Base-by-base conservation (phyloP, 1,284 basidiomycete species). In the Cryptococcus sp. region DNA sequence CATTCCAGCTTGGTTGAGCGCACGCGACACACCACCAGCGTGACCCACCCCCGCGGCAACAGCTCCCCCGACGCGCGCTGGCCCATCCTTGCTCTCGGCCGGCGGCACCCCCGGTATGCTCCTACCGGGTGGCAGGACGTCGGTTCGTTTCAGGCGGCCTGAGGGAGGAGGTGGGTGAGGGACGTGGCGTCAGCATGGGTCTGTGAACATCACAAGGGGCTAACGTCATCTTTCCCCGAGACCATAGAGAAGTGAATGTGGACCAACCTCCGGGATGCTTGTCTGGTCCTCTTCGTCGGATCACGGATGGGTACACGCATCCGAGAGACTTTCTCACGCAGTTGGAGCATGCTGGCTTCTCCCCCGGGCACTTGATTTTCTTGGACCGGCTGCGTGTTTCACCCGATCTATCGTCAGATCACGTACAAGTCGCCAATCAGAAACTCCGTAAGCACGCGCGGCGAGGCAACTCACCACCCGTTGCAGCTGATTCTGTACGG, bases 261-360 rank as follows among this genome's bases (percentile, higher is more conserved):
- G 15, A 40, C 58, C 53, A 28, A 63, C 64, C 62, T 13, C 64
- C 62, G 2, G 64, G 62, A 35, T 56, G 52, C 47, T 64, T 66
- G 59, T 66, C 64, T 15, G 64, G 62, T 2, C 64, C 60, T 2
- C 64, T 58, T 0, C 64, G 56, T 36, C 47, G 28, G 36, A 55
- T 38, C 18, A 28, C 15, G 13, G 38, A 18, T 18, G 50, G 50
- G 23, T 43, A 43, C 23, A 40, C 43, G 37, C 50, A 52, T 13
- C 6, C 4, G 15, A 18, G n/a, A 11, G 23, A 11, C 16, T 44
- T 52, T 16, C 28, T 11, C 3, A 13, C 9, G 24, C 38, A 52
- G 4, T 52, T 52, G 38, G 11, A 16, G 28, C 50, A 52, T 18
- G 18, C 11, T 0, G 50, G 50, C 21, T 21, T 42, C 15, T 52